These are phyloP conservation scores for Boletus chippewaensis DNA, from an alignment of 1,284 basidiomycete species.

Conservation along the genomic window DNA sequence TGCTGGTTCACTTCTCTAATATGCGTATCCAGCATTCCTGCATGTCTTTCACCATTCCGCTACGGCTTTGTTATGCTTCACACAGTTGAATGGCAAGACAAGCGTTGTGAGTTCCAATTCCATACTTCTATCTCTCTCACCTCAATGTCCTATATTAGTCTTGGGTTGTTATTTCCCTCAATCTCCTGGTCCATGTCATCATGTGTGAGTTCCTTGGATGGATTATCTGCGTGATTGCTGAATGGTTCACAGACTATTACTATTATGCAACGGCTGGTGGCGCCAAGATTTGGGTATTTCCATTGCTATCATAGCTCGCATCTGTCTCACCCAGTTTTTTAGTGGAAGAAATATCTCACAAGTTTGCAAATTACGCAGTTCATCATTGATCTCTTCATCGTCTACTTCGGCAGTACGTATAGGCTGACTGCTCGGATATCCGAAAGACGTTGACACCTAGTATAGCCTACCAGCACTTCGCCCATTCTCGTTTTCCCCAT, in stretches of 20 bases:
- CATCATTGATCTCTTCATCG: constrained; percentile 80
- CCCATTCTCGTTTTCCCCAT: constrained; percentile 52
- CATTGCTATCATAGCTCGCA: not conserved
- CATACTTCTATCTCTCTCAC: not conserved
- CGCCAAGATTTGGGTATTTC: constrained; percentile 85
- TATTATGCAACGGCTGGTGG: constrained; percentile 96
- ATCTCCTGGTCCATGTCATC: constrained; percentile 92
- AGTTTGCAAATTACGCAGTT: constrained; percentile 96
- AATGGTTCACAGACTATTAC: constrained; percentile 73
- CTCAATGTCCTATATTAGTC: constrained; percentile 49
- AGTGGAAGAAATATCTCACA: constrained; percentile 98
- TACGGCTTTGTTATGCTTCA: constrained; percentile 93
- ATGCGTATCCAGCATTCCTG: constrained; percentile 65
- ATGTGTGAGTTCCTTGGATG: constrained; percentile 71
- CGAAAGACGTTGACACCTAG: constrained; percentile 14
- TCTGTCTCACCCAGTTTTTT: constrained; percentile 8
- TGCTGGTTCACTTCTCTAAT: not conserved
- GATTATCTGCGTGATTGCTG: constrained; percentile 1
- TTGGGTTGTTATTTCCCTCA: constrained; percentile 93
- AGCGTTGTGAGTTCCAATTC: constrained; percentile 59
- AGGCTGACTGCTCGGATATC: constrained; percentile 9
- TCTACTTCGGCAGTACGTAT: constrained; percentile 89
- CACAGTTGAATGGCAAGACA: constrained; percentile 89
- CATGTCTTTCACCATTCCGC: constrained; percentile 99
- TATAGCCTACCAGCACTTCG: constrained; percentile 80